These are phyloP conservation scores for Solanum chmielewskii DNA, from an alignment of 257 asterid genomes.

Conservation along the genomic window DNA sequence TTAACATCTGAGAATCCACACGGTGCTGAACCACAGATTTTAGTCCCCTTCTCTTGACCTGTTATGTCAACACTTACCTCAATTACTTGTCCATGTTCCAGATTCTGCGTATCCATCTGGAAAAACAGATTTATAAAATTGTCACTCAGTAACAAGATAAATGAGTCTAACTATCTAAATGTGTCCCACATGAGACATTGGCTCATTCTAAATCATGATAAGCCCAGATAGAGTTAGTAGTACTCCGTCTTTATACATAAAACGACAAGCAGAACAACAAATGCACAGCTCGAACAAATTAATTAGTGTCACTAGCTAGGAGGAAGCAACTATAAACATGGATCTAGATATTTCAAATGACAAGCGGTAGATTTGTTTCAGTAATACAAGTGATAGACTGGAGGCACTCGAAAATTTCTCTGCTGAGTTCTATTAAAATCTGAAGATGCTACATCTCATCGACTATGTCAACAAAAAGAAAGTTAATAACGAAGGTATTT, in stretches of 20 bases:
- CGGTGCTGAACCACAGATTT: constrained; percentile 59
- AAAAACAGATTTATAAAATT: not conserved
- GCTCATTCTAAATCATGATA: not conserved
- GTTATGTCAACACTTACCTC: constrained; percentile 34
- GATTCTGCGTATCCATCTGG: constrained; percentile 53
- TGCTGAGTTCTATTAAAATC: not conserved
- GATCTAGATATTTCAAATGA: not conserved
- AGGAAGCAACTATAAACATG: not conserved
- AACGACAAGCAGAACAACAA: not conserved
- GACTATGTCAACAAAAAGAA: not conserved
- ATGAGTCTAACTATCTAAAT: not conserved
- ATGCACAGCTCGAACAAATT: not conserved
- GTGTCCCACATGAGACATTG: not conserved
- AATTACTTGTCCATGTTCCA: constrained; percentile 35
- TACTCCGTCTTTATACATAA: not conserved
- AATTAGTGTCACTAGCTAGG: not conserved
- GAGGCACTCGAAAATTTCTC: not conserved
- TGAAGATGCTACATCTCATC: not conserved
- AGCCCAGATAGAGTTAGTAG: not conserved
- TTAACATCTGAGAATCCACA: constrained; percentile 74
- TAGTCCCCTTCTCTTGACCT: constrained; percentile 31
- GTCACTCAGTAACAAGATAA: not conserved
- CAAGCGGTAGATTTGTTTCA: not conserved
- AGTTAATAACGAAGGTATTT: not conserved
- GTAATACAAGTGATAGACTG: not conserved